These are phyloP conservation scores for Chrysosporium keratinophilum DNA, from an alignment of 2,329 filamentous ascomycete species.

Conservation along the genomic window DNA sequence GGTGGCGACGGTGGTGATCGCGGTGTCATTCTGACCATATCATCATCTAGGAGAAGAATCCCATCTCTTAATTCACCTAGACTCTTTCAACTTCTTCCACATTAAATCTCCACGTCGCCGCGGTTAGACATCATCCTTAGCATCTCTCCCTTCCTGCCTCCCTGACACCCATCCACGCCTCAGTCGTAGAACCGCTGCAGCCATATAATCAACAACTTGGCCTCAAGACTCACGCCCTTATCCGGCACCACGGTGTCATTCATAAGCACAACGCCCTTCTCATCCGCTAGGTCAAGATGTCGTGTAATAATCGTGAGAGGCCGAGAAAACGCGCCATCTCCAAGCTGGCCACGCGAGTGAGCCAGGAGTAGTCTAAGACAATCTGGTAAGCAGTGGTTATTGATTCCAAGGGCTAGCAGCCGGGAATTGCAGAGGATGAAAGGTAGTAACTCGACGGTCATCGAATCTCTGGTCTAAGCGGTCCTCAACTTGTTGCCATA, in stretches of 20 bases:
- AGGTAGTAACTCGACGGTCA: no score
- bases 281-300: constrained; percentile 65
- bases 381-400: no score
- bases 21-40: no score
- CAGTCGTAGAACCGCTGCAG: constrained; percentile 80
- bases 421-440: no score
- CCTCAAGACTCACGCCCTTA: constrained; percentile 66
- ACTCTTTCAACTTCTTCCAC: constrained; percentile 84
- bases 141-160: constrained; percentile 55
- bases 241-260: constrained; percentile 70
- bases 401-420: no score
- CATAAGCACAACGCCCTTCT: constrained; percentile 73
- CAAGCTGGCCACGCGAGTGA: no score
- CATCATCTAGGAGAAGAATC: no score
- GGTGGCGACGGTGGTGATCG: no score
- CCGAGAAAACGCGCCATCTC: constrained; percentile 78
- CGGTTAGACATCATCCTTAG: constrained; percentile 71
- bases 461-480: no score
- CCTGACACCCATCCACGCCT: constrained; percentile 48
- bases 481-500: no score
- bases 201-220: constrained; percentile 83
- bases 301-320: constrained; percentile 93
- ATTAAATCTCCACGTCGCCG: constrained; percentile 64
- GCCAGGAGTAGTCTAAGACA: no score
- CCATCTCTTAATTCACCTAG: constrained; percentile 19